Evolutionary conservation across 2,329 filamentous ascomycete genomes (phyloP), one percentile per base, ranked within the genome.

Genomic region (Lachnellula hyalina): DNA sequence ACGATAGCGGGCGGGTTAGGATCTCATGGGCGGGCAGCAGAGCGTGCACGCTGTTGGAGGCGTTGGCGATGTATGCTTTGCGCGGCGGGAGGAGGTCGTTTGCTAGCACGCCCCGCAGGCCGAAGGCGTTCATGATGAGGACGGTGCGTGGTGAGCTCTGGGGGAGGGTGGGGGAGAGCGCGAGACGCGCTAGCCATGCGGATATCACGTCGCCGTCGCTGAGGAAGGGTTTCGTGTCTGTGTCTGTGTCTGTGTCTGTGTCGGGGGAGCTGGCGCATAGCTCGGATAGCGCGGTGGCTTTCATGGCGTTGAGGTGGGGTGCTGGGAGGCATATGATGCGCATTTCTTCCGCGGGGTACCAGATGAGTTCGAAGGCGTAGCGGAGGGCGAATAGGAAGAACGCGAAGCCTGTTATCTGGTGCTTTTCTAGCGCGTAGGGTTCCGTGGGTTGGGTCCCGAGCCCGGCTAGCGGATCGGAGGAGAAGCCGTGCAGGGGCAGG

Each of bases 161-260:
- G 61, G 41, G 25, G 2, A 55, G n/a, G 63, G n/a, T 61, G 47
- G 61, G 63, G n/a, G 54, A 61, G 23, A 63, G 58, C 42, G 63
- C 63, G 11, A 69, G 60, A 9, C 69, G 69, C 8, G 70, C 63
- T 51, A 68, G 62, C 73, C 75, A 80, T 0, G 73, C 74, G 1
- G 67, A 63, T 2, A 80, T 61, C 1, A 78, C 64, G 51, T 80
- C 76, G 19, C 72, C 71, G n/a, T 78, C 74, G 56, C 73, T 77
- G 32, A 79, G 42, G 51, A 75, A 78, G 1, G 72, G 65, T 11
- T 52, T 55, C 8, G 32, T 25, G 14, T 49, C 42, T 34, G 21
- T 14, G 12, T 40, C 42, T 14, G 32, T 25, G 14, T 49, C 42
- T 14, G 32, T 25, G 14, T 49, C 42, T 34, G 21, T 14, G 12